Evolutionary conservation across 164 flowering plant species (phyloP).

Genomic region (Tinospora cordifolia): DNA sequence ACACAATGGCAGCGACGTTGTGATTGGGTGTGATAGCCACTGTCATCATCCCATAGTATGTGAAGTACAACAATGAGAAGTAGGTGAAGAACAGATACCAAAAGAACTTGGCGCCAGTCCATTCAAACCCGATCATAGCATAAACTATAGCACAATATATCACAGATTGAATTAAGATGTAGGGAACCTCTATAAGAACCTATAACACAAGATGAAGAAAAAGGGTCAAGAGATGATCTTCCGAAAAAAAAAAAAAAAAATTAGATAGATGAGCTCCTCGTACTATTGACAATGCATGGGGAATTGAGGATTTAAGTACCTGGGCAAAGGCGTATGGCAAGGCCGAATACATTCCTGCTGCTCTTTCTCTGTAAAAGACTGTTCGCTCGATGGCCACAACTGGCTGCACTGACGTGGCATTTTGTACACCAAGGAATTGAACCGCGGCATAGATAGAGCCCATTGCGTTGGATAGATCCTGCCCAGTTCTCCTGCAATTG

Average conservation of each 20-base stretch:
- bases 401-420: constrained; percentile 68
- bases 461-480: constrained; percentile 39
- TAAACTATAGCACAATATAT: not conserved
- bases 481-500: constrained; percentile 33
- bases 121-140: not conserved
- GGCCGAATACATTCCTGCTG: constrained; percentile 91
- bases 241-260: too few species aligned
- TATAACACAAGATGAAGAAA: not conserved
- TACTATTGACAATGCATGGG: too few species aligned
- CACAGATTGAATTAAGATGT: not conserved
- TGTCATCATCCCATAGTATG: not conserved
- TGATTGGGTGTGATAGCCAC: too few species aligned
- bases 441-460: constrained; percentile 76
- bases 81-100: not conserved
- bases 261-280: too few species aligned
- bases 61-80: constrained; percentile 4
- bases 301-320: constrained; percentile 23
- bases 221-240: too few species aligned
- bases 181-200: not conserved
- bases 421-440: constrained; percentile 62
- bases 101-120: not conserved
- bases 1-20: too few species aligned
- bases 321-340: constrained; percentile 84
- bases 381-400: constrained; percentile 72
- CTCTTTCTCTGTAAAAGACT: constrained; percentile 75